Evolutionary conservation across 148 eudicot species (phyloP).

Genomic region (Gaultheria prostrata): DNA sequence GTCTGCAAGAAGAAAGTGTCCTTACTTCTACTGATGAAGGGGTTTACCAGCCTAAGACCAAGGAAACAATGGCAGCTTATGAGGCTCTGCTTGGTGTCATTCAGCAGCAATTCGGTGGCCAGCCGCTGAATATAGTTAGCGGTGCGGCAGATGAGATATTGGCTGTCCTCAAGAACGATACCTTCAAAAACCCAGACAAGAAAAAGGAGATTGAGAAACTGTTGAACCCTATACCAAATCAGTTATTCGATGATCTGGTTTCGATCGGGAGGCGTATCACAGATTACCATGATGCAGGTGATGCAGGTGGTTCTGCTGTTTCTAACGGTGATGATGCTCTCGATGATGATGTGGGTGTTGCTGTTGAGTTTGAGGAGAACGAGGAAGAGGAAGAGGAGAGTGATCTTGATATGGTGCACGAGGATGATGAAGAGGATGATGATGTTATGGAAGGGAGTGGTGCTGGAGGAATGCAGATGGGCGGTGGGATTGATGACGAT

Average conservation of each 20-base stretch:
- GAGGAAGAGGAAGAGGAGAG: slow-evolving; percentile 71
- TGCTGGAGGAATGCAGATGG: slow-evolving; percentile 66
- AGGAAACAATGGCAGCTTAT: slow-evolving; percentile 63
- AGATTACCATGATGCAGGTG: slow-evolving; percentile 55
- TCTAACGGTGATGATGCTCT: slow-evolving; percentile 47
- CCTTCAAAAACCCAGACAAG: slow-evolving; percentile 47
- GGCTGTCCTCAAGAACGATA: slow-evolving; percentile 53
- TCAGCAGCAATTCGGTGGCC: slow-evolving; percentile 66
- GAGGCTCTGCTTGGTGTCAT: slow-evolving; percentile 66
- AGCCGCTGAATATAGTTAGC: slow-evolving; percentile 52
- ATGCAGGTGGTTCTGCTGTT: slow-evolving; percentile 26
- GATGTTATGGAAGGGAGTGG: slow-evolving; percentile 42
- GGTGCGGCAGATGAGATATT: slow-evolving; percentile 72
- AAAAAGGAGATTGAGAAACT: slow-evolving; percentile 64
- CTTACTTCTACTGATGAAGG: slow-evolving; percentile 48
- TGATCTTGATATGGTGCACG: slow-evolving; percentile 57
- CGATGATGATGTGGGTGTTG: slow-evolving; percentile 62
- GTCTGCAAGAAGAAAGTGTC: slow-evolving; percentile 59
- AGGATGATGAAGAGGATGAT: slow-evolving; percentile 65
- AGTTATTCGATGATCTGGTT: slow-evolving; percentile 50
- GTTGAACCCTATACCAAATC: slow-evolving; percentile 40
- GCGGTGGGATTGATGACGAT: slow-evolving; percentile 59
- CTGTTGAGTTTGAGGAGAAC: slow-evolving; percentile 69
- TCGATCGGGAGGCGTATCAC: slow-evolving; percentile 57
- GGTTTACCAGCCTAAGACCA: slow-evolving; percentile 62